A percentile compares a stretch with the other conserved stretches of the same genome.
phyloP scores from a whole-genome alignment of 1,284 basidiomycete genomes.

The Wolfiporia cocos region DNA sequence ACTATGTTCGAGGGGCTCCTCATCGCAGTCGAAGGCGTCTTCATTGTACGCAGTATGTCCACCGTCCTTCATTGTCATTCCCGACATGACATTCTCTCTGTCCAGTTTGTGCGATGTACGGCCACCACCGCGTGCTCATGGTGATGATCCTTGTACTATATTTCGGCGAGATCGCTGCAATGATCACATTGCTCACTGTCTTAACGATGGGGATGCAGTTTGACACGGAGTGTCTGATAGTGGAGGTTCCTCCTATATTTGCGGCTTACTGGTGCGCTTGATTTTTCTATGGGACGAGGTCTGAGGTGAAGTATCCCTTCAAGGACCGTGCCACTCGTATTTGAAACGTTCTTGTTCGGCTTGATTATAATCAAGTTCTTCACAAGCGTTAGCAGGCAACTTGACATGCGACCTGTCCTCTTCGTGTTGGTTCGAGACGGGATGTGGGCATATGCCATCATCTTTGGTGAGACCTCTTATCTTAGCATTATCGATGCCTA shows the following conservation, averaged over 20 bases:
- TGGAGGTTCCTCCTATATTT: conserved; percentile 7
- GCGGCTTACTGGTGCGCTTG: conserved; percentile 11
- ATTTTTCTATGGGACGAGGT: neutral
- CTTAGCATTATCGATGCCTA: too few relatives aligned
- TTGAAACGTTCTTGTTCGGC: conserved; percentile 11
- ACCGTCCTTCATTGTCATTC: neutral
- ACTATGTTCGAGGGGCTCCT: neutral
- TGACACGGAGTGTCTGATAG: conserved; percentile 9
- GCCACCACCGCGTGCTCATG: conserved; percentile 9
- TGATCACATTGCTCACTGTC: conserved; percentile 11
- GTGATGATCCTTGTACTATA: conserved; percentile 8
- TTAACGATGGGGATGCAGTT: conserved; percentile 9
- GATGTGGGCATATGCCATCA: conserved; percentile 16
- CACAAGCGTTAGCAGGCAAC: conserved; percentile 1
- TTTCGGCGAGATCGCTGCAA: conserved; percentile 9
- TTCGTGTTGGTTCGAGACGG: conserved; percentile 16
- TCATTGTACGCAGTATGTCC: neutral
- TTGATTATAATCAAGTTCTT: conserved; percentile 10
- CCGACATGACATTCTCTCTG: neutral
- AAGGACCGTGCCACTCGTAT: conserved; percentile 11
- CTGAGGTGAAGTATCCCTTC: neutral
- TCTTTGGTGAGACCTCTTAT: conserved; percentile 12
- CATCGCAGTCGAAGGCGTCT: neutral
- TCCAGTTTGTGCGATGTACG: conserved; percentile 10
- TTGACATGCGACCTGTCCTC: conserved; percentile 7